Evolutionary conservation across 2,329 filamentous ascomycete genomes (phyloP), one percentile per base, ranked within the genome.

Genomic region (Sarocladium brachiariae): DNA sequence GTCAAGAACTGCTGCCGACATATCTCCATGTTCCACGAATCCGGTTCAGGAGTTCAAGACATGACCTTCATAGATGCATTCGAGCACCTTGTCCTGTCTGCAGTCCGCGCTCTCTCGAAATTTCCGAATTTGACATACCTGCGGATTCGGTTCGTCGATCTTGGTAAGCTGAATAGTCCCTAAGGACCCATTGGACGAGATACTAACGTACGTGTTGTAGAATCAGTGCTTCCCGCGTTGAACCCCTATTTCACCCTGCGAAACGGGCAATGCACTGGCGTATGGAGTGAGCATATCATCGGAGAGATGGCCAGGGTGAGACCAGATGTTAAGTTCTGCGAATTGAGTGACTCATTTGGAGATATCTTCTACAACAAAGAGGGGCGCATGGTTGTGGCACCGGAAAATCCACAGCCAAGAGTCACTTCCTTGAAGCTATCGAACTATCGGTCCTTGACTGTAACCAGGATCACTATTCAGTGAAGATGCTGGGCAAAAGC

Each of bases 1-100:
- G 82, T 89, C 51, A 87, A 87, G 67, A 87, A 87, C 54, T 86
- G 84, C 62, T 90, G 86, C 58, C 78, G 84, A 3, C 69, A 74
- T 38, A 63, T 54, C 8, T 24, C 73, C 53, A 68, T 69, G 55
- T 83, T 73, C 70, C 76, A 81, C 54, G 83, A 87, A 56, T 76
- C 77, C 0, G 83, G 82, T 2, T 84, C 83, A 2, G 84, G 84
- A 0, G 86, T 89, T 53, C 83, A 82, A 18, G 84, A 88, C 58
- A 78, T 84, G 70, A 74, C 79, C 25, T 90, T 89, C 56, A 88
- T 89, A 57, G 71, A 76, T 21, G 78, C 83, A 0, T 89, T 89
- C 57, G 86, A 89, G 65, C 74, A 76, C 52, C 70, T 89, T 10
- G 82, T 89, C 2, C 56, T 87, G 2, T 74, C 80, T 1, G 83